A percentile compares a stretch with the other conserved stretches of the same genome.
phyloP scores from a whole-genome alignment of 305 asterid species.

The Rubia balearica region DNA sequence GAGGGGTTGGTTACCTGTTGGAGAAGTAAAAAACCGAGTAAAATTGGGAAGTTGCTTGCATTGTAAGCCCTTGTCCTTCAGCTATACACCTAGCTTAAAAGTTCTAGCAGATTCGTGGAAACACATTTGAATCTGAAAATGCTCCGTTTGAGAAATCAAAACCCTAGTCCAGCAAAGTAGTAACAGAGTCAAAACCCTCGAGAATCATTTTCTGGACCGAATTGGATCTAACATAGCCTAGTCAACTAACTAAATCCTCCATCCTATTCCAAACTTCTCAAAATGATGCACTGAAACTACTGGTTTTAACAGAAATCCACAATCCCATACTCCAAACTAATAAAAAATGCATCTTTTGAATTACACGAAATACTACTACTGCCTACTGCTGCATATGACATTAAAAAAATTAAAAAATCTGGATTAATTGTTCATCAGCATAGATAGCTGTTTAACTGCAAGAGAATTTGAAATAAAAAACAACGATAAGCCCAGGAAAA shows the following conservation, averaged over 20 bases:
- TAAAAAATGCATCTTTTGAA: slow-evolving; percentile 1
- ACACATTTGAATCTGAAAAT: background rate
- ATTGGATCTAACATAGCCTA: background rate
- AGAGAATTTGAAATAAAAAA: background rate
- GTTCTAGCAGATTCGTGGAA: background rate
- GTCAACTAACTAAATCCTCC: background rate
- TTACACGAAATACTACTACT: background rate
- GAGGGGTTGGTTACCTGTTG: slow-evolving; percentile 34
- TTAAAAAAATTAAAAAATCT: background rate
- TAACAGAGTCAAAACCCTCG: background rate
- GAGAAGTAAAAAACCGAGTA: slow-evolving; percentile 41
- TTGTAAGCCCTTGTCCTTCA: slow-evolving; percentile 21
- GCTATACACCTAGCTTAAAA: background rate
- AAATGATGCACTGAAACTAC: background rate
- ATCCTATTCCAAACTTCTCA: background rate
- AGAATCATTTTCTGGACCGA: background rate
- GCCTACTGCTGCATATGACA: background rate
- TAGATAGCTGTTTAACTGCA: background rate
- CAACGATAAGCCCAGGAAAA: background rate
- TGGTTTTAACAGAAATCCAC: background rate
- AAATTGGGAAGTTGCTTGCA: slow-evolving; percentile 52
- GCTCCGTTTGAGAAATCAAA: background rate
- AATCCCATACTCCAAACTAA: background rate
- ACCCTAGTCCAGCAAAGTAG: background rate
- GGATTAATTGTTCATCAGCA: background rate